Evolutionary conservation across 768 basidiomycete species (phyloP), one percentile per base, ranked within the genome.

Genomic region (Amanita rimosa): DNA sequence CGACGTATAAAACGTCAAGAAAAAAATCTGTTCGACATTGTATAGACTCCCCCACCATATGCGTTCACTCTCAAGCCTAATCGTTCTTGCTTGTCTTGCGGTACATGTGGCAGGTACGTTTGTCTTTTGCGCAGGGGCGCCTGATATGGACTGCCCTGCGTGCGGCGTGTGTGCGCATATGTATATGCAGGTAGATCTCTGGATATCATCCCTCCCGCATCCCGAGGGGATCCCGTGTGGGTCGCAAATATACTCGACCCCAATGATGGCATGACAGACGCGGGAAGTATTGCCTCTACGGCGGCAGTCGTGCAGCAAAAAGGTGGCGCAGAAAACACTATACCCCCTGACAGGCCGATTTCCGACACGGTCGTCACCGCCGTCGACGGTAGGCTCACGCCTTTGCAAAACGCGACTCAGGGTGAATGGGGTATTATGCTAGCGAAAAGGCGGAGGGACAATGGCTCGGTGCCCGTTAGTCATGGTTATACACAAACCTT

Each of bases 291-390:
- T 53, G 62, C 48, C 1, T 58, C 63, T 19, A 71, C 69, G 2
- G 63, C 55, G 10, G 13, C 45, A 5, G 52, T 60, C 19, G 67
- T 74, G 26, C 59, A 70, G 55, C 71, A 72, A 57, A 73, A 72
- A 52, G 49, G 58, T 2, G 64, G 68, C 3, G 65, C 67, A 0
- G 51, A 52, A 2, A 54, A 54, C 26, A 58, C 59, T 27, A 50
- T 57, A 1, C 58, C 54, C 0, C 71, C 72, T 0, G 55, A 69
- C 49, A 60, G 61, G 6, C 67, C 70, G 13, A 59, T 67, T 24
- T 55, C 64, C 0, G 58, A 61, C 2, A 72, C 70, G 0, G 52
- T 55, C 1, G 60, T 76, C 47, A 74, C 73, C 27, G 73, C 72
- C 2, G 52, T 73, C 33, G 72, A 75, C 54, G 74, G 74, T 6